Evolutionary conservation across 805 yeast genomes (phyloP).

Genomic region (Cyberlindnera mycetangii): DNA sequence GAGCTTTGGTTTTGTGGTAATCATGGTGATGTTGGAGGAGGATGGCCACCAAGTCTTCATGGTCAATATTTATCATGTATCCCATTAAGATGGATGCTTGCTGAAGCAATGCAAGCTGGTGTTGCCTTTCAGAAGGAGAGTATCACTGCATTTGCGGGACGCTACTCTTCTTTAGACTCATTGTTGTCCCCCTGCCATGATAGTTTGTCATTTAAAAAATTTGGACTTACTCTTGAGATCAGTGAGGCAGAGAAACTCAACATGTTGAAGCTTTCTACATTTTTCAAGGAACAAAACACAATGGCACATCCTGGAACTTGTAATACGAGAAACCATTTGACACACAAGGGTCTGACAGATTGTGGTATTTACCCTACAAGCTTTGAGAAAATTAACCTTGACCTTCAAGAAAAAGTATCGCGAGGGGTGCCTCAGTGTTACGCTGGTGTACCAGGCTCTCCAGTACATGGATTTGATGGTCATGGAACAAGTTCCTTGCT

Average conservation of each 20-base stretch:
- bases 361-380: slow-evolving; percentile 19
- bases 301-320: slow-evolving; percentile 19
- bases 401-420: slow-evolving; percentile 1
- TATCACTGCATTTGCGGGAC: slow-evolving; percentile 38
- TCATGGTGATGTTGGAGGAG: slow-evolving; percentile 70
- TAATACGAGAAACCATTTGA: slow-evolving; percentile 9
- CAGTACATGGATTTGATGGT: slow-evolving; percentile 34
- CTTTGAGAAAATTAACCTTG: slow-evolving; percentile 16
- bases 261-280: slow-evolving; percentile 13
- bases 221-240: slow-evolving; percentile 16
- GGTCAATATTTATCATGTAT: slow-evolving; percentile 47
- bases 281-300: slow-evolving; percentile 12
- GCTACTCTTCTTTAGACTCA: slow-evolving; percentile 39
- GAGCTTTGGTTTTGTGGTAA: slow-evolving; percentile 71
- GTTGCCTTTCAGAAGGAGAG: slow-evolving; percentile 42
- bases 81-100: slow-evolving; percentile 59
- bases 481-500: slow-evolving; percentile 33
- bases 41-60: slow-evolving; percentile 48
- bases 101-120: slow-evolving; percentile 51
- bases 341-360: slow-evolving; percentile 15
- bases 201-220: slow-evolving; percentile 32
- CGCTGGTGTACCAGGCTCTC: slow-evolving; percentile 22
- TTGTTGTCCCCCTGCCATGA: slow-evolving; percentile 53
- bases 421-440: slow-evolving; percentile 15
- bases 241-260: slow-evolving; percentile 10